Percentiles rank a stretch among this genome's conserved stretches.
Evolutionary conservation across 2,329 filamentous ascomycete species (phyloP).

Genomic region (Magnaporthales sp.): DNA sequence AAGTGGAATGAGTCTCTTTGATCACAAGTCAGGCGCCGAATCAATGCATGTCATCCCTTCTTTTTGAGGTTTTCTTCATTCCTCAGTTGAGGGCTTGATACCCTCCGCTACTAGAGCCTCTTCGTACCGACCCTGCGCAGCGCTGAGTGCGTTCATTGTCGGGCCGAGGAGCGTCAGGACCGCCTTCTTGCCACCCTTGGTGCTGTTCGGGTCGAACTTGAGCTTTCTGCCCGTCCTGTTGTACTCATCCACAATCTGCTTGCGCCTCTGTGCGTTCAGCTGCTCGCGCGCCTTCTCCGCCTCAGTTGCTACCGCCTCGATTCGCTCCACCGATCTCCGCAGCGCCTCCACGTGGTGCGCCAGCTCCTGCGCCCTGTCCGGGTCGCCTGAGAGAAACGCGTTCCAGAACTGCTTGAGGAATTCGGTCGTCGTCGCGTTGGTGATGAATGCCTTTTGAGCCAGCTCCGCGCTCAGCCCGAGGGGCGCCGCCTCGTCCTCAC

Average conservation of each 20-base stretch:
- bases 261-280: conserved; percentile 58
- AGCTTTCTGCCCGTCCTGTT: conserved; percentile 67
- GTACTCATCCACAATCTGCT: conserved; percentile 62
- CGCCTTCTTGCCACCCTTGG: conserved; percentile 67
- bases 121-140: conserved; percentile 39
- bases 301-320: conserved; percentile 69
- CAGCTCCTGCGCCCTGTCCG: conserved; percentile 71
- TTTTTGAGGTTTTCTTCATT: not conserved
- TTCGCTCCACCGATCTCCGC: conserved; percentile 65
- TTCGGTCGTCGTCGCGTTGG: conserved; percentile 87
- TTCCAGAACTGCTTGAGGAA: conserved; percentile 98
- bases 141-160: conserved; percentile 60
- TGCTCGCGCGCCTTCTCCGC: conserved; percentile 67
- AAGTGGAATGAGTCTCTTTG: not conserved
- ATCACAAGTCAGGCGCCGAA: not conserved
- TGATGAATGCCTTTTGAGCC: conserved; percentile 52
- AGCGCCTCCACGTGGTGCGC: conserved; percentile 77
- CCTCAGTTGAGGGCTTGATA: conserved; percentile 12
- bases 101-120: conserved; percentile 15
- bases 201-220: conserved; percentile 56
- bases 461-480: conserved; percentile 50
- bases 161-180: conserved; percentile 71
- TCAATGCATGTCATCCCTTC: not conserved
- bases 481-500: conserved; percentile 35
- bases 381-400: conserved; percentile 80